phyloP scores from a whole-genome alignment of 2,329 filamentous ascomycete genomes.

The Rasamsonia emersonii region DNA sequence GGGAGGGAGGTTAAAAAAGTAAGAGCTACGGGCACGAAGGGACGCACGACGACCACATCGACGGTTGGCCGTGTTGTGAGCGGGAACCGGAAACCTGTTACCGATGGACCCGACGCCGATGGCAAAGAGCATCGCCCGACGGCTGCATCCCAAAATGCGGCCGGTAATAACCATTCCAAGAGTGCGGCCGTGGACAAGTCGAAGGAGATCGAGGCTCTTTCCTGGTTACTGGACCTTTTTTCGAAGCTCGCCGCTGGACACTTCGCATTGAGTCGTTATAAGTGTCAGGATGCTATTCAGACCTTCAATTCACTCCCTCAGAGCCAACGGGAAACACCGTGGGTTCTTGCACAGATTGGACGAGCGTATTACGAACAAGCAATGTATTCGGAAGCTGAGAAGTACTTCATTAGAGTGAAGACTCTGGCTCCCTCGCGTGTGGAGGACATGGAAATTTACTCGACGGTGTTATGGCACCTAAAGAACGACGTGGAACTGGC shows the following conservation, averaged over 20 bases:
- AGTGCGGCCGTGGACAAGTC: conserved; percentile 41
- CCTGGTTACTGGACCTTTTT: conserved; percentile 69
- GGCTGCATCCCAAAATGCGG: conserved; percentile 22
- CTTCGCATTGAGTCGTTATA: conserved; percentile 67
- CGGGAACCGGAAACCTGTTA: conserved; percentile 67
- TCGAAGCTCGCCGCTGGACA: conserved; percentile 75
- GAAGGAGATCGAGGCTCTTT: conserved; percentile 67
- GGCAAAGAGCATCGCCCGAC: conserved; percentile 48
- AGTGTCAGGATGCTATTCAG: conserved; percentile 67
- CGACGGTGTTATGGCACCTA: conserved; percentile 96
- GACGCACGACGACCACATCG: conserved; percentile 54
- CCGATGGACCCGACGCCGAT: conserved; percentile 55
- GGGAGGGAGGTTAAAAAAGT: conserved; percentile 75
- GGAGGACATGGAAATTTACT: conserved; percentile 97
- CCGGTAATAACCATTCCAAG: conserved; percentile 21
- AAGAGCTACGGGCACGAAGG: conserved; percentile 64
- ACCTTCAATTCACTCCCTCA: conserved; percentile 62
- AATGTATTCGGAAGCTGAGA: conserved; percentile 77
- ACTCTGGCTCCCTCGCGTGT: conserved; percentile 71
- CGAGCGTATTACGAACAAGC: conserved; percentile 87
- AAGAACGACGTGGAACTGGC: conserved; percentile 88
- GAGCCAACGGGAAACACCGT: conserved; percentile 78
- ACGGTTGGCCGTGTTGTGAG: conserved; percentile 81
- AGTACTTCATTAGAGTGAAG: conserved; percentile 71
- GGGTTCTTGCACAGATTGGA: conserved; percentile 85